Conservation (phyloP, 139 green algal species). For the Closterium sp. region DNA sequence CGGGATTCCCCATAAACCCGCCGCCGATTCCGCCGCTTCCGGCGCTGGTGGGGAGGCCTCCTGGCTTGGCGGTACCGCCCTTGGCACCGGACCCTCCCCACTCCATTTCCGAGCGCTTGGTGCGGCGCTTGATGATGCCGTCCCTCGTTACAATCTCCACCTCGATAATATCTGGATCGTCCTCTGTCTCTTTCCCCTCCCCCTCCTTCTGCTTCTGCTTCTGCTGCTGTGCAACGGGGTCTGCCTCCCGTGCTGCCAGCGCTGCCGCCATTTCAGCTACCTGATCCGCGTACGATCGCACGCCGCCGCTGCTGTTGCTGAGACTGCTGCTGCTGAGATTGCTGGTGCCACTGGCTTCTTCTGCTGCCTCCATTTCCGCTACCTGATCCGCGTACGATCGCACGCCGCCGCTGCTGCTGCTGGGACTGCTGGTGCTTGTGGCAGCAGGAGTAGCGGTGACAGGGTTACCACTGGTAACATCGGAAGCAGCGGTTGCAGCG, state of each 20-base stretch:
- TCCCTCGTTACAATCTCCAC: constrained; percentile 37
- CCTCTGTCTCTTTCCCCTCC: background rate
- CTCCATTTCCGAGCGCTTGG: background rate
- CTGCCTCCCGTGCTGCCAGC: background rate
- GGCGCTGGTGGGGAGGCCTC: too few relatives aligned
- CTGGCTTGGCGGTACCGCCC: background rate
- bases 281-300: background rate
- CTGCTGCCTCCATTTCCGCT: too few relatives aligned
- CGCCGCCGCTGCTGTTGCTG: background rate
- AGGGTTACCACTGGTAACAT: too few relatives aligned
- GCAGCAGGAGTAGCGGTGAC: too few relatives aligned
- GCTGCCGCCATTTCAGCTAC: background rate
- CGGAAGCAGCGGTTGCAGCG: too few relatives aligned
- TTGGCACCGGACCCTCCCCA: background rate
- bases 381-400: too few relatives aligned
- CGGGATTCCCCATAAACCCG: background rate
- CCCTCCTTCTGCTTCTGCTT: background rate
- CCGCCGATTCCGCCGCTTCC: background rate
- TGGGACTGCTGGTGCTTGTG: too few relatives aligned
- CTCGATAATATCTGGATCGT: constrained; percentile 3
- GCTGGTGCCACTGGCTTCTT: background rate
- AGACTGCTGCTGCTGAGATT: too few relatives aligned
- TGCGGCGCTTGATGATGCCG: constrained; percentile 20
- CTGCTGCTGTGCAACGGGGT: background rate
- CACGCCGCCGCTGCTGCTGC: too few relatives aligned